phyloP scores from a whole-genome alignment of 1,284 basidiomycete genomes.

The Ganoderma lucidum region DNA sequence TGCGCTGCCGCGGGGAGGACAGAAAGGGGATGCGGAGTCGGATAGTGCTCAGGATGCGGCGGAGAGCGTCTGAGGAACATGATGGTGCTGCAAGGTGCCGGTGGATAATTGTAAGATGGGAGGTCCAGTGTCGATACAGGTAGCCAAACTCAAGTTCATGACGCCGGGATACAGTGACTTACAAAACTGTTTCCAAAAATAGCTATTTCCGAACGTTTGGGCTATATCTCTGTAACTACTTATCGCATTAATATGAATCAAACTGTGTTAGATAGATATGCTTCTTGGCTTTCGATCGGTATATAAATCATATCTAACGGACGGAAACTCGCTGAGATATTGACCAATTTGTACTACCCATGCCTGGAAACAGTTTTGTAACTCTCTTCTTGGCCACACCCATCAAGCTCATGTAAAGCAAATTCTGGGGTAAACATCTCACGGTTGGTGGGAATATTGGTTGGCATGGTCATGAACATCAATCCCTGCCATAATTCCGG shows the following conservation, averaged over 20 bases:
- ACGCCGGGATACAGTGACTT: background rate
- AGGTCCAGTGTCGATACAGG: background rate
- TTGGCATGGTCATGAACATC: background rate
- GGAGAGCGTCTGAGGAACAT: background rate
- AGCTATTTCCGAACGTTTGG: background rate
- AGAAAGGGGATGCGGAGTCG: background rate
- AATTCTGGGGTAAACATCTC: background rate
- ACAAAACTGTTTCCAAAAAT: slow-evolving; percentile 15
- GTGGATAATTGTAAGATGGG: too few species aligned
- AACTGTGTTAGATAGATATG: slow-evolving; percentile 3
- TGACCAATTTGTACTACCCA: background rate
- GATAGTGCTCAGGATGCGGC: background rate
- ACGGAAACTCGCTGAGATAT: background rate
- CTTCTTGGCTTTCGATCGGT: slow-evolving; percentile 2
- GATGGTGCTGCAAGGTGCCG: too few species aligned
- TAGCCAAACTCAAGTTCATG: background rate
- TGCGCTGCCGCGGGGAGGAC: slow-evolving; percentile 8
- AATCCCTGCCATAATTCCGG: background rate
- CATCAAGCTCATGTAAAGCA: too few species aligned
- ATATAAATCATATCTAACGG: background rate
- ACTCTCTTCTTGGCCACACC: background rate
- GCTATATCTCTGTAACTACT: slow-evolving; percentile 2
- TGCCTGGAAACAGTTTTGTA: slow-evolving; percentile 14
- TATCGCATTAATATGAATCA: background rate
- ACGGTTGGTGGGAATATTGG: background rate